phyloP scores from a whole-genome alignment of 306 rosid genomes.

The cucumber (Cucumis sativus) region DNA sequence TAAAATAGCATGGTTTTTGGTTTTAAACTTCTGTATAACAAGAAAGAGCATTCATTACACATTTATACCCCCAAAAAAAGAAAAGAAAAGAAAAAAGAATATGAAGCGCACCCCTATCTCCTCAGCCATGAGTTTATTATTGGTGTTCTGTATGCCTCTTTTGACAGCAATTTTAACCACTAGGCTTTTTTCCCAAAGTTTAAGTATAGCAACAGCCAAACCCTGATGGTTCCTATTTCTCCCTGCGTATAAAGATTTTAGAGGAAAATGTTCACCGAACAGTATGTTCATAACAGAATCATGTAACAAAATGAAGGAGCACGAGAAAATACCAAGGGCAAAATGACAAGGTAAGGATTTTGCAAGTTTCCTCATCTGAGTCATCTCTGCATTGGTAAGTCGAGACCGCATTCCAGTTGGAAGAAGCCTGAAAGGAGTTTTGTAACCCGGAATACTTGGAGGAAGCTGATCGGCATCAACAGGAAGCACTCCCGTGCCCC shows the following conservation, averaged over 20 bases:
- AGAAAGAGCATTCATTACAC: not conserved
- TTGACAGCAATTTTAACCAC: conserved; percentile 88
- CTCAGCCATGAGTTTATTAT: conserved; percentile 90
- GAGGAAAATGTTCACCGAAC: not conserved
- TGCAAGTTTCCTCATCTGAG: conserved; percentile 63
- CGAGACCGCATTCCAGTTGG: conserved; percentile 69
- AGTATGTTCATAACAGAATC: not conserved
- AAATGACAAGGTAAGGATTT: conserved; percentile 89
- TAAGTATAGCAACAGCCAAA: conserved; percentile 65
- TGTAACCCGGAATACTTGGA: conserved; percentile 63
- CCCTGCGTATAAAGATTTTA: conserved; percentile 31
- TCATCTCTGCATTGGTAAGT: conserved; percentile 69
- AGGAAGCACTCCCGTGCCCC: conserved; percentile 95
- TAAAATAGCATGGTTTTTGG: not conserved
- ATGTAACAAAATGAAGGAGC: not conserved
- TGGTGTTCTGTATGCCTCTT: conserved; percentile 92
- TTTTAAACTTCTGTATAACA: not conserved
- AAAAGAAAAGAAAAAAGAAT: not conserved
- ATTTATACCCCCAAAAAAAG: not conserved
- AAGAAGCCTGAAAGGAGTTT: conserved; percentile 81
- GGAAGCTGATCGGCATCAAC: conserved; percentile 92
- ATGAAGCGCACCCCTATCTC: conserved; percentile 62
- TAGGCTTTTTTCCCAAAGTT: conserved; percentile 88
- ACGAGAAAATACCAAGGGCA: conserved; percentile 59
- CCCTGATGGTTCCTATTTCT: conserved; percentile 97